Base-by-base conservation (phyloP, 73 alveolate species). In the Paramecium sexaurelia region DNA sequence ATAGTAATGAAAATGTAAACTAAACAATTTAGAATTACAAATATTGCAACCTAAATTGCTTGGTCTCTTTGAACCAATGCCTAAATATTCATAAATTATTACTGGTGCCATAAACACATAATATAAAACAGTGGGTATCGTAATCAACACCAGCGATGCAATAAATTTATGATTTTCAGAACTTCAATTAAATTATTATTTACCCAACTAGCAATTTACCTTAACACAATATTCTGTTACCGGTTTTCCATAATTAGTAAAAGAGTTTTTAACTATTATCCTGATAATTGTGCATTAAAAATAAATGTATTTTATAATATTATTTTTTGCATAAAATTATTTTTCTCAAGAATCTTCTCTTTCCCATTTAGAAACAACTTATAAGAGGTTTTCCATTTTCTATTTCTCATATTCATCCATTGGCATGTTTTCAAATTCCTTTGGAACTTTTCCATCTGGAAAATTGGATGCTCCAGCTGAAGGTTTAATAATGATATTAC, bases 131-230 rank as follows among this genome's bases (percentile, higher is more conserved):
- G 87, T 69, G 6, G 94, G 94, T 7, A 88, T 27, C 7, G 85
- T 88, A 7, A 82, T 88, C 6, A 88, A 37, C 33, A 88, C 37
- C 27, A 88, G 27, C 17, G 94, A 39, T n/a, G 94, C 94, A 35
- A 75, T 43, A 8, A 88, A 88, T 36, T 88, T 88, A 56, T 88
- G 73, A 43, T 88, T 88, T 88, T 88, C 94, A 39, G 94, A 88
- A 19, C 94, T 88, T 22, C 22, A 11, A 51, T 87, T 7, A 17
- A 66, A n/a, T 35, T 29, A 87, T 35, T 15, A 19, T 39, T 39
- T 88, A 88, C 94, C 94, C 94, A 22, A 87, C 24, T 9, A 88
- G 41, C 43, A 88, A 41, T 13, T 61, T 61, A 1, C 94, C 94
- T 41, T 40, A 68, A 41, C 69, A 61, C n/a, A 88, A 69, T 40